Evolutionary conservation across 257 asterid species (phyloP), one percentile per base, ranked within the genome.

Genomic region (Solanum corneliomulleri): DNA sequence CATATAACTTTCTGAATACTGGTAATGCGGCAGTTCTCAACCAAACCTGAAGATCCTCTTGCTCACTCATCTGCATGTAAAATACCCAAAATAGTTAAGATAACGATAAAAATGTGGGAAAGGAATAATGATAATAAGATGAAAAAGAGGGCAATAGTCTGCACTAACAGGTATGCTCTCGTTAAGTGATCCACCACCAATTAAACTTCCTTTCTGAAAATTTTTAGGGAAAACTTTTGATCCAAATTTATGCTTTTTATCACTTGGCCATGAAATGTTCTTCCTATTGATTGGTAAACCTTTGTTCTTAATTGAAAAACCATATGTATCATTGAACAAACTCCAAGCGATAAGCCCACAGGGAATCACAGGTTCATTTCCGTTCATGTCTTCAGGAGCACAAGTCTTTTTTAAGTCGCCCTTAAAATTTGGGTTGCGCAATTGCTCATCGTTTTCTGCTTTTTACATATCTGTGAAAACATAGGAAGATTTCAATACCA

Each of bases 321-420:
- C 60, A 83, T 92, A 96, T 0, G 99, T 93, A 81, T 96, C 99
- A 15, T 96, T 96, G 90, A 95, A 96, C 60, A 96, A 89, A 86
- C 98, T 96, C 99, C 99, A 96, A 45, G 99, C 99, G 7, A 96
- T 90, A 29, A 96, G 96, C 21, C 99, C 99, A 88, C 98, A 96
- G 2, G 99, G 99, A 62, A 96, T 95, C 42, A 96, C 93, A 0
- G 97, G 93, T 85, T 82, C 69, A n/a, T 72, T 49, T 1, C 91
- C 86, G 29, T 44, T 39, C 27, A 33, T 74, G 10, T 23, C 77
- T 69, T 96, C 98, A 10, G 99, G 98, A n/a, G 91, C 95, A 64
- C 98, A 96, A 5, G 89, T 29, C 58, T 80, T 87, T 14, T 93
- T 86, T 21, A 81, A 81, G 11, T 77, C 83, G 2, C 42, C 35